These are phyloP conservation scores for Fraxinus quadrangulata DNA, from an alignment of 257 asterid species.

Conservation along the genomic window DNA sequence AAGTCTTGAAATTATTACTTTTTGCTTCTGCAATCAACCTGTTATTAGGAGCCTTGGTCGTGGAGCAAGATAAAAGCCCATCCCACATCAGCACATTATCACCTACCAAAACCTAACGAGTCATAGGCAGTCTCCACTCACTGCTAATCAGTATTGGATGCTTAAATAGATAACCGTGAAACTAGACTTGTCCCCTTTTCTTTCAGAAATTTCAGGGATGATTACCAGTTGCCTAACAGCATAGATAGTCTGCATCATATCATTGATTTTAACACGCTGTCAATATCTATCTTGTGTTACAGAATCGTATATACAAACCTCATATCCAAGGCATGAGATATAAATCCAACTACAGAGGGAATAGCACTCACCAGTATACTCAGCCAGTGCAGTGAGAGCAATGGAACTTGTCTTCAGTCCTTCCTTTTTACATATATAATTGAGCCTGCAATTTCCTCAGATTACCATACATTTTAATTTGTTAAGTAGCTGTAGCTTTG, in stretches of 20 bases:
- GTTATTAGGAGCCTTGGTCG: not conserved
- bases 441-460: constrained; percentile 61
- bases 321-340: constrained; percentile 13
- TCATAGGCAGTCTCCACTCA: not conserved
- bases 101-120: not conserved
- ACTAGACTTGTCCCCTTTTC: not conserved
- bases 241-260: not conserved
- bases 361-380: constrained; percentile 68
- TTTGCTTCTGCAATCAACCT: not conserved
- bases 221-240: not conserved
- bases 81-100: not conserved
- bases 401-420: constrained; percentile 70
- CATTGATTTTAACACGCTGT: not conserved
- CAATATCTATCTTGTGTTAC: not conserved
- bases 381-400: constrained; percentile 80
- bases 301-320: constrained; percentile 2
- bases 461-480: constrained; percentile 24
- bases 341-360: constrained; percentile 11
- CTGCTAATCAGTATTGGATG: not conserved
- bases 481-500: constrained; percentile 18
- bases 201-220: not conserved
- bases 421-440: constrained; percentile 84
- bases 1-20: not conserved
- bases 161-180: not conserved
- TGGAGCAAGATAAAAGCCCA: not conserved